Evolutionary conservation across 2,329 filamentous ascomycete species (phyloP).

Genomic region (Cryphonectria naterciae): DNA sequence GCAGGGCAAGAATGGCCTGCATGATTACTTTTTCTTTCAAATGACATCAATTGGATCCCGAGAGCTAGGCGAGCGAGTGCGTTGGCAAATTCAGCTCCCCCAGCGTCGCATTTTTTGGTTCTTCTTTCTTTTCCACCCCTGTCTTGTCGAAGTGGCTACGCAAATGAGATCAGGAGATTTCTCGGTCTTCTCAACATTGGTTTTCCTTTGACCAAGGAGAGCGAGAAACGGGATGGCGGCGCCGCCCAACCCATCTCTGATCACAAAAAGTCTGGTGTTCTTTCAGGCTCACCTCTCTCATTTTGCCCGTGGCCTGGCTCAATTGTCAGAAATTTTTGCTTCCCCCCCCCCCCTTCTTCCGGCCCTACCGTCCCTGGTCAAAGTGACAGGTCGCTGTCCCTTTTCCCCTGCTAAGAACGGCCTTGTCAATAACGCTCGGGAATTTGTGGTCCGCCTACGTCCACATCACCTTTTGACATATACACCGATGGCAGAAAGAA

Average conservation of each 20-base stretch:
- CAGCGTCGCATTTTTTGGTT: neutral
- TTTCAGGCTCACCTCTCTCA: neutral
- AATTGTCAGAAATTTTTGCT: neutral
- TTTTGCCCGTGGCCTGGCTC: conserved; percentile 5
- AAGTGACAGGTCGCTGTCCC: neutral
- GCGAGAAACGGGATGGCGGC: neutral
- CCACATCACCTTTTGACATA: neutral
- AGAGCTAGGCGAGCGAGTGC: neutral
- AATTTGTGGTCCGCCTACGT: neutral
- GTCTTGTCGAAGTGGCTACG: conserved; percentile 10
- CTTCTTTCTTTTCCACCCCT: neutral
- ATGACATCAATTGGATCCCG: neutral
- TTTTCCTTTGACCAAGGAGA: conserved; percentile 17
- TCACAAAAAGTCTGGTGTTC: conserved; percentile 1
- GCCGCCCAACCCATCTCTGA: neutral
- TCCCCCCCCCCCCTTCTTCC: neutral
- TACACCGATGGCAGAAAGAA: conserved; percentile 2
- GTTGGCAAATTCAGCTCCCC: neutral
- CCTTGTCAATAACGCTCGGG: conserved; percentile 5
- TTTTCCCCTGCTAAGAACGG: neutral
- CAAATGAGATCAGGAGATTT: conserved; percentile 22
- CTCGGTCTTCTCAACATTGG: conserved; percentile 8
- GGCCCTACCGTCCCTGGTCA: neutral
- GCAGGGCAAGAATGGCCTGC: neutral
- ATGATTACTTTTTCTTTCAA: conserved; percentile 22